Evolutionary conservation across 2,329 filamentous ascomycete species (phyloP), one percentile per base, ranked within the genome.

Genomic region (Ophiostoma triangulosporum): DNA sequence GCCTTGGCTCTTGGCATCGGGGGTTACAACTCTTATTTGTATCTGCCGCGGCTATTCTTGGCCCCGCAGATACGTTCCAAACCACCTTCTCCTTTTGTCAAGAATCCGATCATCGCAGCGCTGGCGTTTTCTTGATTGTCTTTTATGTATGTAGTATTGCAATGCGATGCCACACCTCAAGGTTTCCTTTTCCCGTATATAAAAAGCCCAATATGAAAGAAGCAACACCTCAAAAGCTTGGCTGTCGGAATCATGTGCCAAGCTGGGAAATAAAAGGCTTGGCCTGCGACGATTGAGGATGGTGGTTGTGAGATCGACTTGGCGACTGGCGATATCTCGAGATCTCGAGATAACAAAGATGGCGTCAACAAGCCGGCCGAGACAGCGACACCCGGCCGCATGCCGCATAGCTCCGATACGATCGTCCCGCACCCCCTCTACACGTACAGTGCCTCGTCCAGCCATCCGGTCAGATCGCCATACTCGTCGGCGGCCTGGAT

Each of bases 401-500:
- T n/a, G n/a, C n/a, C n/a, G n/a, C n/a, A n/a, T n/a, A n/a, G n/a
- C n/a, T n/a, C n/a, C n/a, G n/a, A n/a, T n/a, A n/a, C n/a, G n/a
- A n/a, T n/a, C n/a, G n/a, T n/a, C n/a, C n/a, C n/a, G n/a, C n/a
- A n/a, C n/a, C n/a, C n/a, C n/a, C n/a, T n/a, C 7, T 20, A 38
- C n/a, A 38, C 20, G 14, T 17, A 32, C 35, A 80, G 63, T 50
- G 69, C 66, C 2, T 58, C 51, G 49, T 80, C 70, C 3, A 81
- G 63, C 77, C 78, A 81, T 0, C 58, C 32, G 0, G 68, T 65
- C 5, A 81, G 60, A 49, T 75, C 68, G 0, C 77, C 77, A 8
- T 67, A 68, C 3, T 76, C 70, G 53, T 86, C 81, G 6, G 87
- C 66, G 17, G 81, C 75, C 61, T 93, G 85, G 50, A 91, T 86